Evolutionary conservation across 2,329 filamentous ascomycete genomes (phyloP), one percentile per base, ranked within the genome.

Genomic region (Gnomoniopsis smithogilvyi): DNA sequence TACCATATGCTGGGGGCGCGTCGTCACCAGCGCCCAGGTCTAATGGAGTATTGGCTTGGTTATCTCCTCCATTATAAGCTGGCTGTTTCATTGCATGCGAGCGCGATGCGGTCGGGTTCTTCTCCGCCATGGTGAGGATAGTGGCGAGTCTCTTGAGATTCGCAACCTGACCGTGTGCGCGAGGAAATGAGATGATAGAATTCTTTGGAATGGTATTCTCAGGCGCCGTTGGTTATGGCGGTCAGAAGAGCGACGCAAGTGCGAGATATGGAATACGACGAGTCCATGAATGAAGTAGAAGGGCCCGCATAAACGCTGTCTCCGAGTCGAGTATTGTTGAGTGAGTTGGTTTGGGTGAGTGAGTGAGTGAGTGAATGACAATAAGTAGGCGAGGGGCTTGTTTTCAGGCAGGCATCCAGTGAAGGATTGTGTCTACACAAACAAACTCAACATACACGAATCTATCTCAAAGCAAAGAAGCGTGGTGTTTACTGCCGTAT

Each of bases 1-100:
- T 81, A 64, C 85, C 85, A 65, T 88, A 89, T 0, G 83, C 80
- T 2, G 84, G 84, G 22, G 80, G 82, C 7, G 75, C 74, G 19
- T 79, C 77, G 1, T 72, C 67, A 33, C 71, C 69, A 46, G 72
- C 67, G 14, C 73, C 76, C 33, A 81, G 70, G 33, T 75, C 73
- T 15, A 61, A 21, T 3, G 78, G 74, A 30, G 74, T 62, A 47
- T 74, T 60, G 34, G n/a, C 60, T 2, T 24, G 22, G 8, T 14
- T 22, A 14, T 59, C 51, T 15, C 51, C 33, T 24, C 54, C 51
- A 19, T 26, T 34, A 38, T 50, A 56, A 21, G 33, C 41, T 19
- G 54, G 21, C 33, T 51, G 56, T 19, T 38, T 43, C 52, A 43
- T 11, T 22, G 49, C 47, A 19, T 51, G 22, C 41, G 54, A n/a